Evolutionary conservation across 2,329 filamentous ascomycete genomes (phyloP).

Genomic region (Xylariaceae sp.): DNA sequence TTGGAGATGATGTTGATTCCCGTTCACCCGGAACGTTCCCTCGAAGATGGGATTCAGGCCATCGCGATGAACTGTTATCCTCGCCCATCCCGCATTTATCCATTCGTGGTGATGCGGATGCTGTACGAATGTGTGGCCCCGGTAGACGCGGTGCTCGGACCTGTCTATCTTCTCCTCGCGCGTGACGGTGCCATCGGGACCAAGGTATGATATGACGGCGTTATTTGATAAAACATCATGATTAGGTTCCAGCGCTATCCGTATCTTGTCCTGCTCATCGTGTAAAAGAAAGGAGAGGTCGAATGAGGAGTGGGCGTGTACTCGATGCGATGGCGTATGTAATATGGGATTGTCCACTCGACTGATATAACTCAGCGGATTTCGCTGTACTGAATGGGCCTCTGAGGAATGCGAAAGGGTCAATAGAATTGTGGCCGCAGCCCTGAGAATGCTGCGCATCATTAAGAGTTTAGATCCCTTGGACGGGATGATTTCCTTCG

Average conservation of each 20-base stretch:
- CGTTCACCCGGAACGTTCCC: slow-evolving; percentile 76
- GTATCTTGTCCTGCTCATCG: slow-evolving; percentile 62
- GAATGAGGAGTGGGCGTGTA: slow-evolving; percentile 78
- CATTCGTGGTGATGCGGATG: slow-evolving; percentile 59
- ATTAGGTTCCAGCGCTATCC: slow-evolving; percentile 81
- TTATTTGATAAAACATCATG: slow-evolving; percentile 80
- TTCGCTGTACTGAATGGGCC: slow-evolving; percentile 70
- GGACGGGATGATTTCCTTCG: slow-evolving; percentile 15
- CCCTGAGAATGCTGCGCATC: slow-evolving; percentile 26
- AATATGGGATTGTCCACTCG: slow-evolving; percentile 71
- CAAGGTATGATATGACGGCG: slow-evolving; percentile 69
- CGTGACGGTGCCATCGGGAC: slow-evolving; percentile 63
- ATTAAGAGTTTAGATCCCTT: slow-evolving; percentile 17
- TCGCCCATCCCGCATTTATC: slow-evolving; percentile 81
- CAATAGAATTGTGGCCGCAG: slow-evolving; percentile 24
- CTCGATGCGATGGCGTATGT: slow-evolving; percentile 70
- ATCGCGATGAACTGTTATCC: slow-evolving; percentile 73
- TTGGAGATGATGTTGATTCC: slow-evolving; percentile 84
- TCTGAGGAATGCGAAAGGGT: slow-evolving; percentile 25
- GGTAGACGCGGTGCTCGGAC: slow-evolving; percentile 75
- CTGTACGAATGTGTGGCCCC: slow-evolving; percentile 70
- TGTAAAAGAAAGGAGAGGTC: slow-evolving; percentile 78
- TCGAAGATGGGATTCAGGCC: slow-evolving; percentile 79
- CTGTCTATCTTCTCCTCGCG: slow-evolving; percentile 67
- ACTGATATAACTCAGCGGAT: slow-evolving; percentile 71